Evolutionary conservation across 2,329 filamentous ascomycete genomes (phyloP), one percentile per base, ranked within the genome.

Genomic region (Pestalotiopsis sp.): DNA sequence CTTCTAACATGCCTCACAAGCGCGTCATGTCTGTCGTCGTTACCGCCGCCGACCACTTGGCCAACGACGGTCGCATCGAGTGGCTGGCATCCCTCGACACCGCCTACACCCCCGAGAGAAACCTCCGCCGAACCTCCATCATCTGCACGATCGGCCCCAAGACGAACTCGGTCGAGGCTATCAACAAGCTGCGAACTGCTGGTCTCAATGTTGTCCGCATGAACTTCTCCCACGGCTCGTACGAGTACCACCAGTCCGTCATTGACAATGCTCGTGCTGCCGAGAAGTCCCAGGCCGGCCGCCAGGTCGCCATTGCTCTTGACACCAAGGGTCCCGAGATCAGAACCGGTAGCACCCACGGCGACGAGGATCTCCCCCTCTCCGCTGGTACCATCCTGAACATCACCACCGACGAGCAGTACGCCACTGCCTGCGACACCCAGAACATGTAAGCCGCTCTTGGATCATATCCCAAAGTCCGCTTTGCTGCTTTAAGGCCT

Each of bases 61-160:
- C 90, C 80, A 90, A 92, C 79, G 91, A 93, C 81, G 88, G 88
- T 79, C 88, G 87, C 82, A 88, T 91, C 74, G 85, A 87, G 78
- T 91, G 89, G 89, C 84, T 91, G 71, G 85, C 88, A 71, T 82
- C 83, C 71, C 93, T 99, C 80, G 92, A 98, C 86, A 98, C 95
- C 74, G 93, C 96, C 80, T 94, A 92, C 85, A 87, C 89, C 76
- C 95, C 95, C 68, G 88, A 91, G 77, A 93, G 92, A 84, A 95
- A 97, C 87, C 97, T 96, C 85, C 94, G 96, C 79, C 92, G 96
- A 76, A 97, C 95, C 72, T 97, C 95, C 80, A 99, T 99, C 86
- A 98, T 99, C 84, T 94, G 95, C 87, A 98, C 96, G 77, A 98
- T 99, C 81, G 96, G 96, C 72, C 96, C 96, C 80, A 99, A 98